Conservation (phyloP, 73 alveolate genomes). For the Loxodes magnus region DNA sequence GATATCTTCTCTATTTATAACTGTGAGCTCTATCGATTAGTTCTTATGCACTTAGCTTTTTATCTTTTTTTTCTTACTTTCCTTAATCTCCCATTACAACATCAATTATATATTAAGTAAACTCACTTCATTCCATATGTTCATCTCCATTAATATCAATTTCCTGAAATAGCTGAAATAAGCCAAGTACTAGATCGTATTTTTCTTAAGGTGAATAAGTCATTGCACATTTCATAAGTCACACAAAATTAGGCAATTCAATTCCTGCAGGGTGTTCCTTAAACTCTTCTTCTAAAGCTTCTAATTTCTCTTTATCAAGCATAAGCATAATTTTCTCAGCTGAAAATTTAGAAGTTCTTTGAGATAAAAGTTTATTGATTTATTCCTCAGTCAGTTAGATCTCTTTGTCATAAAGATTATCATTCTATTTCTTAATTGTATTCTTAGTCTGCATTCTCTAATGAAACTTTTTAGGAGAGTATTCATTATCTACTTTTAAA, state of each 20-base stretch:
- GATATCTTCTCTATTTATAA: slow-evolving; percentile 40
- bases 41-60: slow-evolving; percentile 46
- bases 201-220: slow-evolving; percentile 60
- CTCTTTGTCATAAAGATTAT: too few relatives aligned
- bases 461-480: too few relatives aligned
- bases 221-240: slow-evolving; percentile 69
- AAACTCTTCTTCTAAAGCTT: slow-evolving; percentile 84
- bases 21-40: slow-evolving; percentile 55
- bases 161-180: slow-evolving; percentile 80
- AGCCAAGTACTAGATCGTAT: slow-evolving; percentile 87
- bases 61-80: slow-evolving; percentile 26
- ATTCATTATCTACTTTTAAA: too few relatives aligned
- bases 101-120: slow-evolving; percentile 89
- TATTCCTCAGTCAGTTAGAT: too few relatives aligned
- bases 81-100: slow-evolving; percentile 82
- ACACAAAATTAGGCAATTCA: slow-evolving; percentile 53
- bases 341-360: too few relatives aligned
- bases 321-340: slow-evolving; percentile 84
- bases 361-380: too few relatives aligned
- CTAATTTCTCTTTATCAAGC: slow-evolving; percentile 84
- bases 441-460: too few relatives aligned
- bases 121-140: slow-evolving; percentile 96
- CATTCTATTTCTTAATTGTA: too few relatives aligned
- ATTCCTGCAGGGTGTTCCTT: slow-evolving; percentile 80
- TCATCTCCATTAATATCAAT: slow-evolving; percentile 93